Evolutionary conservation across 345 rosid species (phyloP), one percentile per base, ranked within the genome.

Genomic region (Kandelia obovata): DNA sequence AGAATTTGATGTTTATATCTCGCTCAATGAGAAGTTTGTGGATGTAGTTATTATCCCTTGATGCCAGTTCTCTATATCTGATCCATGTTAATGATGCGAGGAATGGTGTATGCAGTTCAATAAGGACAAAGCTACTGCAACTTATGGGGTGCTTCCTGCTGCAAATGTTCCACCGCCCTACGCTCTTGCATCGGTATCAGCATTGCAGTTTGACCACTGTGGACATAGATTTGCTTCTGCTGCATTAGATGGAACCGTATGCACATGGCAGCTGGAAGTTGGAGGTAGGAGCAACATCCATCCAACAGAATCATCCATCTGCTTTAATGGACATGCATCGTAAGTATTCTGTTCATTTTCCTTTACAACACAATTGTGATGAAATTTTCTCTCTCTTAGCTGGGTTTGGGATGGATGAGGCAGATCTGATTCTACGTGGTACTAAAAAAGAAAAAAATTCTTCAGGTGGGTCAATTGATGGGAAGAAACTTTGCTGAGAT

Each of bases 221-320:
- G 98, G 98, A 61, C 97, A 86, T 70, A 84, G 97, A 83, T 93
- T 93, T 87, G 89, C 89, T 51, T 85, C 92, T 66, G 87, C 96
- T 20, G 93, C 97, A 59, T 76, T 84, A 21, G 97, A 93, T 84
- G 98, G 98, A 82, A 93, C 93, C 56, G 88, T 89, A 60, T 90
- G 93, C 84, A 83, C 88, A 5, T 93, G 98, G 98, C 93, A 90
- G 82, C 83, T 92, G 69, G 97, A 89, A 82, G 98, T 87, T 70
- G 96, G 96, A 70, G 96, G 97, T 78, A 82, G 94, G 83, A 85
- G 97, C 85, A 90, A 90, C 63, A 79, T 84, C 72, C 72, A 66
- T 73, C 96, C 97, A 13, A 87, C 89, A 21, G 98, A 89, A 81
- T 90, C 98, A 62, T 93, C 89, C 83, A 83, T 88, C 72, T 93